Evolutionary conservation across 2,329 filamentous ascomycete species (phyloP).

Genomic region (Davidsoniella eucalypti): DNA sequence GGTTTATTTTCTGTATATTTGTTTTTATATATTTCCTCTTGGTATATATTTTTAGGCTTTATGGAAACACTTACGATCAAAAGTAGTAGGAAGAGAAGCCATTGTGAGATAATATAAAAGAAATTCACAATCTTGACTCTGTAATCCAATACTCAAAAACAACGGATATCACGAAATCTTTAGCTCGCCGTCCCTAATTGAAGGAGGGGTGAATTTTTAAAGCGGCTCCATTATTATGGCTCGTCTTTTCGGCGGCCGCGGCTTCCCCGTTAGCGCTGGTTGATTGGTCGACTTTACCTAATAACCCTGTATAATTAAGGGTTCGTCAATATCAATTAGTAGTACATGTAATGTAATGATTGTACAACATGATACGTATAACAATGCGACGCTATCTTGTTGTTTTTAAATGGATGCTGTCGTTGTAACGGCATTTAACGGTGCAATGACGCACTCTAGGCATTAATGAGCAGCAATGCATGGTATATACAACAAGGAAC

Average conservation of each 20-base stretch:
- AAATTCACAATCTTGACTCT: background rate
- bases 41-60: no score
- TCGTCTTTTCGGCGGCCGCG: background rate
- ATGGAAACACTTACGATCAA: slow-evolving; percentile 33
- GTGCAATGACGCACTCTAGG: no score
- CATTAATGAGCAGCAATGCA: no score
- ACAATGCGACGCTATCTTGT: no score
- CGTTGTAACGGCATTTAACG: no score
- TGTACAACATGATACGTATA: no score
- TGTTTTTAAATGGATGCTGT: no score
- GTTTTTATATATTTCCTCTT: background rate
- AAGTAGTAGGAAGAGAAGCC: slow-evolving; percentile 38
- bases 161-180: background rate
- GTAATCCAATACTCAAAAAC: background rate
- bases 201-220: slow-evolving; percentile 4
- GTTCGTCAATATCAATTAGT: no score
- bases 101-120: slow-evolving; percentile 20
- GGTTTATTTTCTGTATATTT: background rate
- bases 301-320: background rate
- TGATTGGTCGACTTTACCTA: background rate
- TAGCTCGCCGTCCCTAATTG: background rate
- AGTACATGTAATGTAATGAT: no score
- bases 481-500: no score
- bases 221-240: background rate
- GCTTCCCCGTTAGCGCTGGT: no score